Evolutionary conservation across 208 protist genomes (phyloP).

Genomic region (Trypanosomatidae sp.): DNA sequence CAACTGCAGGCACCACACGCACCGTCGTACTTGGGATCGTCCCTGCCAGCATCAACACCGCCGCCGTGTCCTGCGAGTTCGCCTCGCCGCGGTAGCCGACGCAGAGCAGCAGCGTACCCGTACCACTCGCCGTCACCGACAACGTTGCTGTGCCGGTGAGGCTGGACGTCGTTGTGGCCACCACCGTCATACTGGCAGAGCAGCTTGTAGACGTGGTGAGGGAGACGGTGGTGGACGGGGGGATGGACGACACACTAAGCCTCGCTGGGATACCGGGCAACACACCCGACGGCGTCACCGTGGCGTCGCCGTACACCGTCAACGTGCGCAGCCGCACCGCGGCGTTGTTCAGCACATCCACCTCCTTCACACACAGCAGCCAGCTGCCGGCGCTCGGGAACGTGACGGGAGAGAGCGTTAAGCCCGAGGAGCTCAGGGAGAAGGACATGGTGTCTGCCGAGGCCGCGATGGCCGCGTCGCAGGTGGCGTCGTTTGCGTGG

Average conservation of each 20-base stretch:
- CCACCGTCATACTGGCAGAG: slow-evolving; percentile 18
- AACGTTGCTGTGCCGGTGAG: slow-evolving; percentile 27
- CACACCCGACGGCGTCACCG: slow-evolving; percentile 36
- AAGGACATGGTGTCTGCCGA: slow-evolving; percentile 22
- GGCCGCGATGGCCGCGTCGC: slow-evolving; percentile 19
- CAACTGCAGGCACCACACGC: slow-evolving; percentile 27
- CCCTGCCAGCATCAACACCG: slow-evolving; percentile 27
- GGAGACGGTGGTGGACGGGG: slow-evolving; percentile 33
- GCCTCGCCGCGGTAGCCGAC: slow-evolving; percentile 49
- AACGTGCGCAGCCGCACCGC: slow-evolving; percentile 35
- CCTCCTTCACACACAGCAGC: slow-evolving; percentile 50
- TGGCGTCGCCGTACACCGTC: slow-evolving; percentile 46
- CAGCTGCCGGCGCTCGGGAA: slow-evolving; percentile 43
- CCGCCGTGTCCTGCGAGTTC: slow-evolving; percentile 25
- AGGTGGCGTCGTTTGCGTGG: slow-evolving; percentile 3
- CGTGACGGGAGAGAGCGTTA: slow-evolving; percentile 24
- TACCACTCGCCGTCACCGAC: slow-evolving; percentile 15
- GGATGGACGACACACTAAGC: slow-evolving; percentile 33
- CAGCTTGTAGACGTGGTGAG: slow-evolving; percentile 16
- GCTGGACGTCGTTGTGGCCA: slow-evolving; percentile 34
- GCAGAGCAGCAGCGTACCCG: slow-evolving; percentile 39
- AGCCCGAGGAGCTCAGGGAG: slow-evolving; percentile 10
- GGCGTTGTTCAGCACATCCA: slow-evolving; percentile 18
- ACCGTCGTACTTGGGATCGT: slow-evolving; percentile 12
- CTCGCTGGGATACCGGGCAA: slow-evolving; percentile 27